Evolutionary conservation across 2,329 filamentous ascomycete species (phyloP).

Genomic region (Sclerotinia glacialis): DNA sequence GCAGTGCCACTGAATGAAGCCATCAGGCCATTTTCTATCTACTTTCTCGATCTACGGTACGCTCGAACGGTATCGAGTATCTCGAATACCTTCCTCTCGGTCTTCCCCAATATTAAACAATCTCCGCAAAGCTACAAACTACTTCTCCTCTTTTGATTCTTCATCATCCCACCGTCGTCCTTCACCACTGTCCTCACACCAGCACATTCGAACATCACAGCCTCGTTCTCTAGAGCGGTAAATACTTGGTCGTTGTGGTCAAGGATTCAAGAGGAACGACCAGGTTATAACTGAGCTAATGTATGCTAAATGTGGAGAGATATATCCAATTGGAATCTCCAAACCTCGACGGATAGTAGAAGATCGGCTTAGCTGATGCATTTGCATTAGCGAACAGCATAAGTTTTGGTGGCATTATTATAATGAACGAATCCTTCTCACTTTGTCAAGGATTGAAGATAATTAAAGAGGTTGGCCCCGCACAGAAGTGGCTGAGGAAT

Average conservation of each 20-base stretch:
- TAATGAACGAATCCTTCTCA: neutral
- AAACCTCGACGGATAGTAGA: constrained; percentile 4
- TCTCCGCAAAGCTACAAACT: neutral
- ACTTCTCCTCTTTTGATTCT: neutral
- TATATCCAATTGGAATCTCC: constrained; percentile 12
- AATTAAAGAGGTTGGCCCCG: constrained; percentile 17
- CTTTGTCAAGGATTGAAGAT: constrained; percentile 1
- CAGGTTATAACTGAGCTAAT: neutral
- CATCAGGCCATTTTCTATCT: neutral
- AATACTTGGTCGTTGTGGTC: neutral
- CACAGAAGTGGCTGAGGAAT: constrained; percentile 8
- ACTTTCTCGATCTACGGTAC: neutral
- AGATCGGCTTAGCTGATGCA: constrained; percentile 19
- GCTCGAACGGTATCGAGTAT: neutral
- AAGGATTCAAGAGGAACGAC: neutral
- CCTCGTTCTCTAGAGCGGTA: neutral
- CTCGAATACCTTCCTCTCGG: neutral
- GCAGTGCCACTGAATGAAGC: neutral
- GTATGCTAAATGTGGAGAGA: constrained; percentile 1
- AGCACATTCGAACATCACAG: neutral
- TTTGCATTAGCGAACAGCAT: constrained; percentile 19
- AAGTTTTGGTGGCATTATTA: neutral
- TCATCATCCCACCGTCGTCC: neutral
- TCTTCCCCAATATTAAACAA: constrained; percentile 9
- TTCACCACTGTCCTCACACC: neutral